Evolutionary conservation across 1,284 basidiomycete species (phyloP), one percentile per base, ranked within the genome.

Genomic region (Coniferiporia sulphurascens): DNA sequence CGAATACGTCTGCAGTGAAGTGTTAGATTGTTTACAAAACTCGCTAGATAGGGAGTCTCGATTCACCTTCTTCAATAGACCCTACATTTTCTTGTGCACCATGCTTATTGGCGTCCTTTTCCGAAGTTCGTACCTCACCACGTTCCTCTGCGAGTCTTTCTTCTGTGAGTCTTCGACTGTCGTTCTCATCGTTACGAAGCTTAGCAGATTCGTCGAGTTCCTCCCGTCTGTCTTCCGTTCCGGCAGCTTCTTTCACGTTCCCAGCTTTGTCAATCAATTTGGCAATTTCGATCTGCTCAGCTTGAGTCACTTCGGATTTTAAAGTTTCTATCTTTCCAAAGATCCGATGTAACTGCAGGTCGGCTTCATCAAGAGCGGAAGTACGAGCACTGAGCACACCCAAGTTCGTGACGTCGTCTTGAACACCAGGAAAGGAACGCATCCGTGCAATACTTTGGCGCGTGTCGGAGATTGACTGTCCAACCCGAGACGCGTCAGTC

Each of bases 261-360:
- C 77, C 81, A 1, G 84, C 83, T 61, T 80, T 74, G 48, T 74
- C 74, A 8, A 82, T 80, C 12, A 87, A 34, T 21, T 19, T 57
- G 8, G 52, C 22, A 12, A 53, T 34, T 27, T 61, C 60, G 5
- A 35, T 48, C 27, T 61, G 63, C 44, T 62, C 52, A 12, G 56
- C 60, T 12, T 35, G 19, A 38, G 36, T 21, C 12, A 59, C 32
- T 22, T 59, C 56, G 12, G 27, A 36, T 15, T 55, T 48, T 0
- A 58, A 17, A 34, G 27, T 15, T 17, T 58, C 49, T 17, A 58
- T 27, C 38, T 32, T 49, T 22, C 44, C 53, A 7, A 55, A 45
- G 7, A 62, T 15, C 8, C 46, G 56, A 22, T 55, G 27, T 17
- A 35, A 55, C 19, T 58, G 60, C 48, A 36, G 19, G 19, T 54